Evolutionary conservation across 352 stramenopile species (phyloP).

Genomic region (Globisporangium paddicum): DNA sequence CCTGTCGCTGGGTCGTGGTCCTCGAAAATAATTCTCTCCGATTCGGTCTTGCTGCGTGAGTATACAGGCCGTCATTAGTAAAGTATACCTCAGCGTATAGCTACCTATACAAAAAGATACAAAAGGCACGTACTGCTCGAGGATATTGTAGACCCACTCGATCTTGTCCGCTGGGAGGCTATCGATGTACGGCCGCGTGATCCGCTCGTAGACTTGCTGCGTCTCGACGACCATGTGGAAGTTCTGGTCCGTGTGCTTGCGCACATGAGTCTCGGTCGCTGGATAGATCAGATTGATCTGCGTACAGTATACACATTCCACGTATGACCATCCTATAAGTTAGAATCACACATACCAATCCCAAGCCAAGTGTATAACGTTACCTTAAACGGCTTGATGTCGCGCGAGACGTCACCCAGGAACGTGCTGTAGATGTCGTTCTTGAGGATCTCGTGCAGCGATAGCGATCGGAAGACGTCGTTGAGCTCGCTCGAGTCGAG

Average conservation of each 20-base stretch:
- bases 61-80: neutral
- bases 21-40: conserved; percentile 77
- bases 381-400: conserved; percentile 75
- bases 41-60: conserved; percentile 61
- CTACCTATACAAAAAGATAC: neutral
- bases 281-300: conserved; percentile 83
- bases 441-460: conserved; percentile 57
- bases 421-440: conserved; percentile 87
- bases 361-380: too few species aligned
- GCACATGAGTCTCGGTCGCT: conserved; percentile 71
- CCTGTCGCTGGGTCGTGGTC: conserved; percentile 54
- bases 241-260: conserved; percentile 79
- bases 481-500: conserved; percentile 46
- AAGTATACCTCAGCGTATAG: too few species aligned
- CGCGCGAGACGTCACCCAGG: conserved; percentile 56
- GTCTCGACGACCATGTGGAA: conserved; percentile 87
- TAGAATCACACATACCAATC: too few species aligned
- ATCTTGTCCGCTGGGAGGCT: conserved; percentile 71
- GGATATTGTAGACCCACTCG: conserved; percentile 88
- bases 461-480: conserved; percentile 45
- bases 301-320: neutral
- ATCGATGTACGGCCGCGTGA: conserved; percentile 75
- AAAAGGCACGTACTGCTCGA: conserved; percentile 65
- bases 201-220: conserved; percentile 61
- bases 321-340: too few species aligned